A percentile compares a stretch with the other conserved stretches of the same genome.
These are phyloP conservation scores for Psilocybe cubensis DNA, from an alignment of 768 basidiomycete genomes.

Conservation along the genomic window DNA sequence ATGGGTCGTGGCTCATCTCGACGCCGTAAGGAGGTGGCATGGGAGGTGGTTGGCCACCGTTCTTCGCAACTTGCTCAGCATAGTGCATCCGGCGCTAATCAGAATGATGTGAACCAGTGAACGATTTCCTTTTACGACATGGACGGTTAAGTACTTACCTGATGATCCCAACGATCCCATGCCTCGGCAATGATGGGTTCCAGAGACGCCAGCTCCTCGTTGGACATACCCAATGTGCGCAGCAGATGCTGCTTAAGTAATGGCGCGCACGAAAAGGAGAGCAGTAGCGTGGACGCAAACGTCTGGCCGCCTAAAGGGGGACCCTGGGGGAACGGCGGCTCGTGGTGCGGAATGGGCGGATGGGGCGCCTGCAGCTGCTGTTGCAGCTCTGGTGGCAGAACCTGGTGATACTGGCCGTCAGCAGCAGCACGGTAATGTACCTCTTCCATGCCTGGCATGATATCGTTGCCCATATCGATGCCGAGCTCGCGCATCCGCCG, in stretches of 20 bases:
- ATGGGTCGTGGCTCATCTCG: conserved; percentile 28
- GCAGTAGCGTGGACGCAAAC: conserved; percentile 77
- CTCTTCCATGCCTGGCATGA: conserved; percentile 66
- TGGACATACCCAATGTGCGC: conserved; percentile 72
- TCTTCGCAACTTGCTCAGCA: conserved; percentile 42
- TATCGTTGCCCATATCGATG: conserved; percentile 78
- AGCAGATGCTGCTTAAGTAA: conserved; percentile 76
- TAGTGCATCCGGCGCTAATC: conserved; percentile 45
- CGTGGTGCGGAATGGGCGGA: conserved; percentile 41
- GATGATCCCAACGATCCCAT: conserved; percentile 87
- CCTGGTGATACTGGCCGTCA: conserved; percentile 48
- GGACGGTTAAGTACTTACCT: conserved; percentile 47
- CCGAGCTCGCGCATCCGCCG: conserved; percentile 84
- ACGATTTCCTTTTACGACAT: conserved; percentile 6
- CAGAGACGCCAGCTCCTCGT: conserved; percentile 77
- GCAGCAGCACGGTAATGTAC: conserved; percentile 63
- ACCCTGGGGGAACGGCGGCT: conserved; percentile 67
- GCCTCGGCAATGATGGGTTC: conserved; percentile 83
- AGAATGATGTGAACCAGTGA: not conserved
- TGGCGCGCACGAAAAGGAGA: conserved; percentile 77
- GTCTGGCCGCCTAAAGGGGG: conserved; percentile 68
- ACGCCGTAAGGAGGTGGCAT: conserved; percentile 34
- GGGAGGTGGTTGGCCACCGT: conserved; percentile 29
- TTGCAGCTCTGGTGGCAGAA: conserved; percentile 45
- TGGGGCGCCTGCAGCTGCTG: conserved; percentile 34